phyloP scores from a whole-genome alignment of 495 filamentous ascomycete genomes.

The Talaromyces borbonicus region DNA sequence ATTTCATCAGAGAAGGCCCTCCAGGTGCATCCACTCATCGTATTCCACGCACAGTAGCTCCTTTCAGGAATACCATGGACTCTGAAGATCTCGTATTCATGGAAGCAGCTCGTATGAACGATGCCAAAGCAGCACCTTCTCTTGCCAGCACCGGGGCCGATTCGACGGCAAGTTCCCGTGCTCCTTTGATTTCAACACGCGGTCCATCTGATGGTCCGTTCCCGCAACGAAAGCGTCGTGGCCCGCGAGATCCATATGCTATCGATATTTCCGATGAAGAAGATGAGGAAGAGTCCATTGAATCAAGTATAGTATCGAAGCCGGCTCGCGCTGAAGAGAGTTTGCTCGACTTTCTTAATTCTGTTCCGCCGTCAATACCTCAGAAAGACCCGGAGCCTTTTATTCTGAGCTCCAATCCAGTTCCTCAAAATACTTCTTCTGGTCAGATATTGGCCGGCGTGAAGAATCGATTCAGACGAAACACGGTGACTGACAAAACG shows the following conservation, averaged over 20 bases:
- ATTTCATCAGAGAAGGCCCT: slow-evolving; percentile 85
- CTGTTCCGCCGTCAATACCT: slow-evolving; percentile 61
- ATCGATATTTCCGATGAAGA: slow-evolving; percentile 80
- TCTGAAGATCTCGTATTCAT: slow-evolving; percentile 58
- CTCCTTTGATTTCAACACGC: slow-evolving; percentile 42
- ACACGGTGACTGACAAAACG: slow-evolving; percentile 15
- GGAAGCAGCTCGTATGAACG: slow-evolving; percentile 18
- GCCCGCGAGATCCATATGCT: slow-evolving; percentile 82
- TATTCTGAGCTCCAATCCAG: slow-evolving; percentile 18
- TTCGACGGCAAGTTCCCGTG: slow-evolving; percentile 44
- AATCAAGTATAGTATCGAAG: slow-evolving; percentile 31
- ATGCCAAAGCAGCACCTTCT: slow-evolving; percentile 22
- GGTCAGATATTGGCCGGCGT: slow-evolving; percentile 37
- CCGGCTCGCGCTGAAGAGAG: slow-evolving; percentile 50
- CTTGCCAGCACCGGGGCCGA: slow-evolving; percentile 33
- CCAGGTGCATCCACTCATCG: slow-evolving; percentile 47
- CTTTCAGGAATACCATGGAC: slow-evolving; percentile 77
- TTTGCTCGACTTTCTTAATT: slow-evolving; percentile 80
- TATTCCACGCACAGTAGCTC: slow-evolving; percentile 74
- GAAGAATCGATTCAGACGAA: slow-evolving; percentile 52
- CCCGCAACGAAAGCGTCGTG: slow-evolving; percentile 50
- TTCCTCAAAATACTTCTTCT: slow-evolving; percentile 43
- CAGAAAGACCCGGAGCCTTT: slow-evolving; percentile 32
- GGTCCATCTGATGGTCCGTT: slow-evolving; percentile 16
- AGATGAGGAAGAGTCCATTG: slow-evolving; percentile 53